A percentile compares a stretch with the other conserved stretches of the same genome.
Evolutionary conservation across 73 alveolate genomes (phyloP).

Genomic region (Symbiodinium natans): DNA sequence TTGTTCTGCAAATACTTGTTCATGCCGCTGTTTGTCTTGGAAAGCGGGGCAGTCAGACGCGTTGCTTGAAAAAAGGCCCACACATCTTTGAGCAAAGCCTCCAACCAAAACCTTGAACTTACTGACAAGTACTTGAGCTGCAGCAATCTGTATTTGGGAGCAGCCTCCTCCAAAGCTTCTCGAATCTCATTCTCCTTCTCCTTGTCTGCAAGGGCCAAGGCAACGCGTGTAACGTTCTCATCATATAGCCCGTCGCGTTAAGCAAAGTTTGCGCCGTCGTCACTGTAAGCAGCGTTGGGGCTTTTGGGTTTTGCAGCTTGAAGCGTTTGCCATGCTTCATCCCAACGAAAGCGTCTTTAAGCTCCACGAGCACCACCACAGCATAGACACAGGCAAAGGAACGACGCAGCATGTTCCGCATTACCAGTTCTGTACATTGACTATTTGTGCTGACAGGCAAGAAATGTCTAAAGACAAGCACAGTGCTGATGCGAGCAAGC

Average conservation of each 20-base stretch:
- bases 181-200: neutral
- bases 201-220: neutral
- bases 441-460: neutral
- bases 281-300: neutral
- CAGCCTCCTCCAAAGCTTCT: slow-evolving; percentile 10
- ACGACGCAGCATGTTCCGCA: slow-evolving; percentile 27
- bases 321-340: neutral
- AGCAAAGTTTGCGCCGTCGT: neutral
- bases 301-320: neutral
- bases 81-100: neutral
- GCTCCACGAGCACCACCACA: neutral
- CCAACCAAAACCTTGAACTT: slow-evolving; percentile 8
- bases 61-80: neutral
- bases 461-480: neutral
- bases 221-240: slow-evolving; percentile 7
- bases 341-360: neutral
- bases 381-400: neutral
- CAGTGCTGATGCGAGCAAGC: slow-evolving; percentile 7
- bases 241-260: neutral
- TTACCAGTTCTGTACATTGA: neutral
- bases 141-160: neutral
- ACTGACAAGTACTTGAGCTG: slow-evolving; percentile 9
- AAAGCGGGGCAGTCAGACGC: neutral
- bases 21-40: neutral
- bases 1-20: neutral